These are phyloP conservation scores for Diplodia sapinea DNA, from an alignment of 2,329 filamentous ascomycete species.

Conservation along the genomic window DNA sequence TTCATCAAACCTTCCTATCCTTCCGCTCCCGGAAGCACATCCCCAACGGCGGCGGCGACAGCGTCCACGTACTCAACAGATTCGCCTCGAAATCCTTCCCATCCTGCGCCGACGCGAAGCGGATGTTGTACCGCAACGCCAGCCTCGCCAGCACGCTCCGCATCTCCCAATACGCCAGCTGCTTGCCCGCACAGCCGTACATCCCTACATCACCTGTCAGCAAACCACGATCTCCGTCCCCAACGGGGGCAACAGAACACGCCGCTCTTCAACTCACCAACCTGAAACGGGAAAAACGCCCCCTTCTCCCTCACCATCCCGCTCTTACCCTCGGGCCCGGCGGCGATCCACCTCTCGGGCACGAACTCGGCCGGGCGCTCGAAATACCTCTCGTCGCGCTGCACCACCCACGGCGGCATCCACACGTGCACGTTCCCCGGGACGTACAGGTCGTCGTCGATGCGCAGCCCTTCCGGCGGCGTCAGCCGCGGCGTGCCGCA, in stretches of 20 bases:
- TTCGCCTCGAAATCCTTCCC: slow-evolving; percentile 41
- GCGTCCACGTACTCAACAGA: slow-evolving; percentile 43
- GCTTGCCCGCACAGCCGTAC: slow-evolving; percentile 74
- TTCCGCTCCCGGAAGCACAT: slow-evolving; percentile 27
- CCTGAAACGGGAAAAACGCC: slow-evolving; percentile 23
- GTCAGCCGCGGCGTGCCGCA: slow-evolving; percentile 47
- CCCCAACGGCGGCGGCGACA: slow-evolving; percentile 17
- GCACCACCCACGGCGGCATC: slow-evolving; percentile 42
- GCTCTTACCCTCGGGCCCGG: slow-evolving; percentile 44
- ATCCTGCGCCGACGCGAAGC: slow-evolving; percentile 47
- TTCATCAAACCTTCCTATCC: too few species aligned
- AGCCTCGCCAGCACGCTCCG: slow-evolving; percentile 66
- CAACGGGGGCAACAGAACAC: too few species aligned
- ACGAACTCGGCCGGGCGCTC: slow-evolving; percentile 37
- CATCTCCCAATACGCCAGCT: slow-evolving; percentile 71
- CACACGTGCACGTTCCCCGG: slow-evolving; percentile 41
- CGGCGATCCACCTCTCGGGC: slow-evolving; percentile 42
- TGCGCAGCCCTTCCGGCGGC: slow-evolving; percentile 45
- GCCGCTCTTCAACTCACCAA: too few species aligned
- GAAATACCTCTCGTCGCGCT: slow-evolving; percentile 37
- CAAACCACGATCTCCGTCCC: too few species aligned
- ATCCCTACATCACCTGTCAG: slow-evolving; percentile 58
- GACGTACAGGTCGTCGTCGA: slow-evolving; percentile 44
- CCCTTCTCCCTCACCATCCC: slow-evolving; percentile 14
- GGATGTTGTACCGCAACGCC: slow-evolving; percentile 67